Base-by-base conservation (phyloP, 495 filamentous ascomycete genomes). In the Geopyxis carbonaria region DNA sequence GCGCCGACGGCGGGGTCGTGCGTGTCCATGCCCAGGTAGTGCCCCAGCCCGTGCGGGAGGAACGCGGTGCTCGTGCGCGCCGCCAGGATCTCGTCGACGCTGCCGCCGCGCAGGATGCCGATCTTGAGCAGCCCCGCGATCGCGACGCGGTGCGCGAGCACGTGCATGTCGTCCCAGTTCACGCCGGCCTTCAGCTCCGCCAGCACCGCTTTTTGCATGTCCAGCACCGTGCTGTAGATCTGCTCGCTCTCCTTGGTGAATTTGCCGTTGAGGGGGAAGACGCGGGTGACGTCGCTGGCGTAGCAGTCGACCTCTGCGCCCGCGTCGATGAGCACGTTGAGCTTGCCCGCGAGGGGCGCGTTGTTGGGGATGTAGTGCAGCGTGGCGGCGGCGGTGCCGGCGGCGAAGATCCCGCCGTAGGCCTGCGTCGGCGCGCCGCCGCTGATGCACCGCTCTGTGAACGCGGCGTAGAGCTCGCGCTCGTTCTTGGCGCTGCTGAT, bases 21-120 rank as follows among this genome's bases (percentile, higher is more conserved):
- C 5, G 83, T 92, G 58, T 94, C 86, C 78, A 94, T 80, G 34
- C 86, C 86, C 6, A 94, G 64, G 49, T 91, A 87, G 56, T 94
- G 84, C 0, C 86, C 86, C 3, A 94, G 64, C 4, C 86, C 86
- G 54, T 94, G 86, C 3, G 86, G 86, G 55, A 93, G 79, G 64
- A 94, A 94, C 4, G 85, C 83, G 2, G 78, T 75, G 45, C 78
- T 86, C 27, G 80, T 76, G 30, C 83, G 63, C 34, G 66, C 67
- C 23, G 71, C 68, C 46, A 92, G 65, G 35, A 94, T 72, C 45
- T 85, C 80, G 8, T 80, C 70, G 20, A 61, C 64, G 36, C 57
- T 59, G 14, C 70, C 62, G 16, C 74, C 74, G 43, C 72, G 67
- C 27, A 94, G 59, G 35, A 94, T 78, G 0, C 83, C 84, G 5